phyloP scores from a whole-genome alignment of 257 asterid genomes.

The Solanum dulcamara region DNA sequence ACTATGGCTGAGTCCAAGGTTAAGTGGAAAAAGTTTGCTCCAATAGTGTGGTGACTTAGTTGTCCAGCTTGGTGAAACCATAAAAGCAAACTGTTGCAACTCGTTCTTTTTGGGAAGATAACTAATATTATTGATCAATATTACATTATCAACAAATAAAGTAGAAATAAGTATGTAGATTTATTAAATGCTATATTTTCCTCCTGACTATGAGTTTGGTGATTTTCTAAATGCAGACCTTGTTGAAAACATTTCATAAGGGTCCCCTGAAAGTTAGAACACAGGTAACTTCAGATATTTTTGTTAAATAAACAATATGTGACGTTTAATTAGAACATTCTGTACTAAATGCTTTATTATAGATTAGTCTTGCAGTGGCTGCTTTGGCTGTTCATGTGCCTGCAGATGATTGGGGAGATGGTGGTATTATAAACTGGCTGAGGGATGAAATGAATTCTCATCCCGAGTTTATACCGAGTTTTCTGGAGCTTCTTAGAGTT shows the following conservation, averaged over 20 bases:
- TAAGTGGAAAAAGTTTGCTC: neutral
- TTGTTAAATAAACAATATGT: constrained; percentile 8
- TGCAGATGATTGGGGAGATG: constrained; percentile 92
- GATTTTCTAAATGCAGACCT: constrained; percentile 48
- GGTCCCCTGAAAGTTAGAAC: constrained; percentile 97
- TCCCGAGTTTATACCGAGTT: constrained; percentile 85
- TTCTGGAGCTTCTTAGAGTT: constrained; percentile 92
- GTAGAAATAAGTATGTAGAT: neutral
- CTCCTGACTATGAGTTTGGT: neutral
- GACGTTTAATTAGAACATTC: constrained; percentile 7
- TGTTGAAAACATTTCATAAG: constrained; percentile 78
- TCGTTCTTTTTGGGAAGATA: neutral
- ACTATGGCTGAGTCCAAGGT: neutral
- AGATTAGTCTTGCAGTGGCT: constrained; percentile 99
- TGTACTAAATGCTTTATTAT: constrained; percentile 37
- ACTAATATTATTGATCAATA: neutral
- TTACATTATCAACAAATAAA: neutral
- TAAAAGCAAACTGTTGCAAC: neutral
- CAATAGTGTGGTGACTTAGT: neutral
- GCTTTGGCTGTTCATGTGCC: constrained; percentile 98
- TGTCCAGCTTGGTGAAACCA: neutral
- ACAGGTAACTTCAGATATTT: constrained; percentile 46
- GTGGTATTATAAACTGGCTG: constrained; percentile 85
- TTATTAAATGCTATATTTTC: neutral
- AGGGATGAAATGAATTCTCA: constrained; percentile 83